Conservation (phyloP, 768 basidiomycete genomes). For the Mycena albidolilacea region DNA sequence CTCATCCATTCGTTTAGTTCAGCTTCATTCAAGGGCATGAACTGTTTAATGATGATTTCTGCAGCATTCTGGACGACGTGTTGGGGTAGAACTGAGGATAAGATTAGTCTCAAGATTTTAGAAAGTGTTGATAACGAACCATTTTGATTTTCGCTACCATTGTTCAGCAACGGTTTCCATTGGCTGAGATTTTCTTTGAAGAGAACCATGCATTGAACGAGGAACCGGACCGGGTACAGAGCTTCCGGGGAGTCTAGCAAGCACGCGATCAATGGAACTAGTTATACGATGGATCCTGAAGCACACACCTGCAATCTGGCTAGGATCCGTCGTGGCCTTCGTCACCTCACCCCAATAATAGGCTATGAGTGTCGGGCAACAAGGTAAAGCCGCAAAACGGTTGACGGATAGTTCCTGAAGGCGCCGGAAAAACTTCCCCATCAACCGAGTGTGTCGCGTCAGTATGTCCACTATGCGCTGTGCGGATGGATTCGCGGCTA, state of each 20-base stretch:
- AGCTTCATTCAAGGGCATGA: slow-evolving; percentile 85
- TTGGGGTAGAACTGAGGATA: slow-evolving; percentile 67
- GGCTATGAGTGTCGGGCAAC: slow-evolving; percentile 76
- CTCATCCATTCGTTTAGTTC: slow-evolving; percentile 89
- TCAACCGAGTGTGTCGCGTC: slow-evolving; percentile 76
- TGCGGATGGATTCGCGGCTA: slow-evolving; percentile 53
- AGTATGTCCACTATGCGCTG: slow-evolving; percentile 67
- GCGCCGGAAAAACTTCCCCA: slow-evolving; percentile 87
- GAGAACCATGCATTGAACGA: slow-evolving; percentile 89
- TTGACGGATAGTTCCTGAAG: slow-evolving; percentile 73
- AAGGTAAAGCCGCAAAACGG: slow-evolving; percentile 75
- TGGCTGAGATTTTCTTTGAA: slow-evolving; percentile 88
- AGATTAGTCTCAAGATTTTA: slow-evolving; percentile 22
- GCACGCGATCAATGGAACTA: not conserved
- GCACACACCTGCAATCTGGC: slow-evolving; percentile 69
- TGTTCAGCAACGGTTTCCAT: slow-evolving; percentile 78
- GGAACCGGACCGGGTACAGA: slow-evolving; percentile 81
- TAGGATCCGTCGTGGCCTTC: slow-evolving; percentile 73
- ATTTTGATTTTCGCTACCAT: slow-evolving; percentile 71
- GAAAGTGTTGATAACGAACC: slow-evolving; percentile 54
- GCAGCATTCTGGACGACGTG: slow-evolving; percentile 84
- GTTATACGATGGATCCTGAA: not conserved
- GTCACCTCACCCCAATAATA: slow-evolving; percentile 89
- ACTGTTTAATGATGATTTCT: slow-evolving; percentile 82
- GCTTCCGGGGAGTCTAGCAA: slow-evolving; percentile 71